A percentile compares a stretch with the other conserved stretches of the same genome.
phyloP scores from a whole-genome alignment of 2,329 filamentous ascomycete genomes.

The Exophiala viscosa region DNA sequence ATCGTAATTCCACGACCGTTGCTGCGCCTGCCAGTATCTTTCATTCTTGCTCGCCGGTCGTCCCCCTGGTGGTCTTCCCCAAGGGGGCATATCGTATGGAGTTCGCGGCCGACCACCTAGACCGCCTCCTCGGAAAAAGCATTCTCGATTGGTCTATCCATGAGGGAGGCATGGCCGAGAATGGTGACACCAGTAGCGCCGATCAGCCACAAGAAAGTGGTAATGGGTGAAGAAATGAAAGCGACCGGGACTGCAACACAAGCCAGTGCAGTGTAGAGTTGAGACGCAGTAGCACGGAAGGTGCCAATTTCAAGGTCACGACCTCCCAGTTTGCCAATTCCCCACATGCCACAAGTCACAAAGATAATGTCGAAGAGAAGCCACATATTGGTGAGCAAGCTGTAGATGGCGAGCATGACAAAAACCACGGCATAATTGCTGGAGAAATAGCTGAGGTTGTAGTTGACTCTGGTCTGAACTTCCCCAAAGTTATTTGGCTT shows the following conservation, averaged over 20 bases:
- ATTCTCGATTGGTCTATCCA: conserved; percentile 99
- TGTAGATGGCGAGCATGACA: conserved; percentile 93
- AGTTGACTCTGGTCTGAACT: conserved; percentile 88
- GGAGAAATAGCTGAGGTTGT: conserved; percentile 95
- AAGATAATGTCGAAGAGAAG: conserved; percentile 92
- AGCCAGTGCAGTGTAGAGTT: conserved; percentile 87
- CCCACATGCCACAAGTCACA: conserved; percentile 79
- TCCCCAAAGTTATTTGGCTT: conserved; percentile 91
- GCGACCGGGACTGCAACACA: conserved; percentile 79
- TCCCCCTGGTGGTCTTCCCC: conserved; percentile 99
- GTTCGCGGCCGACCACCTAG: conserved; percentile 99
- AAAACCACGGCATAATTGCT: conserved; percentile 97
- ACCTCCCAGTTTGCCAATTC: conserved; percentile 86
- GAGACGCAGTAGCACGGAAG: conserved; percentile 78
- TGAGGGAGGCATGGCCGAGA: conserved; percentile 86
- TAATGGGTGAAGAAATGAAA: conserved; percentile 78
- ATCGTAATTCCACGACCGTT: conserved; percentile 48
- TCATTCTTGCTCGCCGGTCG: conserved; percentile 61
- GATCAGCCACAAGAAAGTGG: conserved; percentile 88
- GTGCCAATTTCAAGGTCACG: conserved; percentile 82
- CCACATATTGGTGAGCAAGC: conserved; percentile 78
- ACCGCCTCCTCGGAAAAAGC: conserved; percentile 99
- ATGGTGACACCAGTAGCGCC: conserved; percentile 92
- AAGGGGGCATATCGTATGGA: conserved; percentile 79
- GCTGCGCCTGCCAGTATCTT: conserved; percentile 47